phyloP scores from a whole-genome alignment of 805 yeast genomes.

The Candida parachauliodes region DNA sequence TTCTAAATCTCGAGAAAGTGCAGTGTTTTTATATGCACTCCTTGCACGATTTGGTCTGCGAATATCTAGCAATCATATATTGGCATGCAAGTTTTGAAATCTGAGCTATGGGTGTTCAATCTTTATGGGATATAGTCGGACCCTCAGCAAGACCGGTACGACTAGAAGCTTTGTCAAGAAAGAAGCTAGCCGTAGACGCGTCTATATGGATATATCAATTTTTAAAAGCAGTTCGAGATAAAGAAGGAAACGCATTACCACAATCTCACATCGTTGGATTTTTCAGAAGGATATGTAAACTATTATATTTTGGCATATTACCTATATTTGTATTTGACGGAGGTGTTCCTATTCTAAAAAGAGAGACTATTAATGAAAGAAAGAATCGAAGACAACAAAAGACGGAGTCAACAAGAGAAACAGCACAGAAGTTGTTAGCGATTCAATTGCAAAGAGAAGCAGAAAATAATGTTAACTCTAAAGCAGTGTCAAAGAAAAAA shows the following conservation, averaged over 20 bases:
- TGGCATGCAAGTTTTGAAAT: not conserved
- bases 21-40: too few species aligned
- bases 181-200: conserved; percentile 90
- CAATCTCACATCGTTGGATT: conserved; percentile 94
- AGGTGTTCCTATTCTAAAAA: conserved; percentile 82
- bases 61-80: not conserved
- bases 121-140: conserved; percentile 87
- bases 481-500: conserved; percentile 2
- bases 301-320: conserved; percentile 77
- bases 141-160: conserved; percentile 90
- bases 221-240: conserved; percentile 87
- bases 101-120: conserved; percentile 83
- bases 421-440: conserved; percentile 80
- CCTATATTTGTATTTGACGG: conserved; percentile 97
- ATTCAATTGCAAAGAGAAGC: conserved; percentile 66
- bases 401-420: conserved; percentile 60
- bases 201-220: conserved; percentile 98
- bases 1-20: too few species aligned
- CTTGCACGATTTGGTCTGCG: too few species aligned
- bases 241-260: conserved; percentile 70
- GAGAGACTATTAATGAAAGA: conserved; percentile 71
- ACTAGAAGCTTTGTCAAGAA: conserved; percentile 76
- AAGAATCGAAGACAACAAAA: conserved; percentile 72
- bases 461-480: conserved; percentile 16
- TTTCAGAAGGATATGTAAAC: conserved; percentile 86